phyloP scores from a whole-genome alignment of 352 stramenopile genomes.

The Phytophthora gonapodyides region DNA sequence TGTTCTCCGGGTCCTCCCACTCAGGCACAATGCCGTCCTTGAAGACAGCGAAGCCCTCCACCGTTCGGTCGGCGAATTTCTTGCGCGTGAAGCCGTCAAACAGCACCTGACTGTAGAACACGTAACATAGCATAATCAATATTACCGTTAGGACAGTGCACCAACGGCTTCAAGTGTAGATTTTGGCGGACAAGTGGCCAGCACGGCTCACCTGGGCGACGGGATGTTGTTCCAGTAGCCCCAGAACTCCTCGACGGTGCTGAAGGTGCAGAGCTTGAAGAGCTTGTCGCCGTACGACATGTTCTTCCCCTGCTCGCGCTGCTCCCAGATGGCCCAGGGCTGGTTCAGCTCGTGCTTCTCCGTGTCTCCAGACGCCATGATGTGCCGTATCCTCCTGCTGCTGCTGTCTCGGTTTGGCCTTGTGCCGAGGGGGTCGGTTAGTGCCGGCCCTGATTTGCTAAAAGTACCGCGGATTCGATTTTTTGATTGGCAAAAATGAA shows the following conservation, averaged over 20 bases:
- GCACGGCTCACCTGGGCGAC: conserved; percentile 65
- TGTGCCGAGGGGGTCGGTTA: conserved; percentile 11
- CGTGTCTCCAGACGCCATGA: conserved; percentile 28
- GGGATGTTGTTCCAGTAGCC: conserved; percentile 92
- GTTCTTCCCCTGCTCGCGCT: conserved; percentile 74
- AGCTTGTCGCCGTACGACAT: conserved; percentile 88
- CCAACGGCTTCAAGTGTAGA: neutral
- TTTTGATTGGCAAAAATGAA: conserved; percentile 12
- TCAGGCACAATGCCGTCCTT: conserved; percentile 90
- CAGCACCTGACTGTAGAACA: conserved; percentile 58
- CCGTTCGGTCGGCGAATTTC: conserved; percentile 90
- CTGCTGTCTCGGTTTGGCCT: neutral
- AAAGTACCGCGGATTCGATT: conserved; percentile 5
- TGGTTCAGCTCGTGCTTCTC: conserved; percentile 82
- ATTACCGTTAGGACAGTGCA: neutral
- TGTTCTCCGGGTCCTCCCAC: conserved; percentile 92
- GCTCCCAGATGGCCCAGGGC: conserved; percentile 88
- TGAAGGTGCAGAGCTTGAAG: conserved; percentile 87
- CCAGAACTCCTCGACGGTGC: conserved; percentile 91
- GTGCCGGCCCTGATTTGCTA: conserved; percentile 17
- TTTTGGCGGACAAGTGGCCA: neutral
- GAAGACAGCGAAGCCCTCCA: conserved; percentile 95
- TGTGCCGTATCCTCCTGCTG: conserved; percentile 21
- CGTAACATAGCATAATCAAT: conserved; percentile 3
- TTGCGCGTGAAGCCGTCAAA: conserved; percentile 88